These are phyloP conservation scores for Nicotiana obtusifolia DNA, from an alignment of 257 asterid genomes.

Conservation along the genomic window DNA sequence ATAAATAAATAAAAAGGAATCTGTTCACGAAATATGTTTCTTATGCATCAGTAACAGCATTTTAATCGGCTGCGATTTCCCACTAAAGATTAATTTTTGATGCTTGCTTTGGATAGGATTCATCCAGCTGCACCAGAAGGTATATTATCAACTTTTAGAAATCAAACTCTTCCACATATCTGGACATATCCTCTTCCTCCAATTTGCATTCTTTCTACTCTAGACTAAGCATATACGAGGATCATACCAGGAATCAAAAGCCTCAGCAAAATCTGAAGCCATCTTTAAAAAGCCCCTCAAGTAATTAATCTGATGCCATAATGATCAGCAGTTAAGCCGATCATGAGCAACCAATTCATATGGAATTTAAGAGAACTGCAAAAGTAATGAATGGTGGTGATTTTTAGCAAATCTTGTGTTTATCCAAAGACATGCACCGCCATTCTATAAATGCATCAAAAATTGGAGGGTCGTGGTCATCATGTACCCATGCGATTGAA, in stretches of 20 bases:
- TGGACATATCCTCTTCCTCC: background rate
- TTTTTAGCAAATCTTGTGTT: background rate
- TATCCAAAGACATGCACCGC: background rate
- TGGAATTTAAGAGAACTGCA: background rate
- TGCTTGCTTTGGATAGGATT: background rate
- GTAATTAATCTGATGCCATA: background rate
- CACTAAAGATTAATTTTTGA: background rate
- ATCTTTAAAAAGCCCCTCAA: background rate
- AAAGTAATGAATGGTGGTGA: background rate
- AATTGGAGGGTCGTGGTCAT: background rate
- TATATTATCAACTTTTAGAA: background rate
- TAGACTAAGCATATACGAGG: background rate
- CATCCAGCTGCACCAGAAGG: background rate
- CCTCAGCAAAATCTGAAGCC: constrained; percentile 1
- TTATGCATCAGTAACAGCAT: background rate
- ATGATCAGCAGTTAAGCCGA: background rate
- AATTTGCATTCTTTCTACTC: background rate
- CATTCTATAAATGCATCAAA: background rate
- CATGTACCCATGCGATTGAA: background rate
- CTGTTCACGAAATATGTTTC: background rate
- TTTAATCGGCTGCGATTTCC: background rate
- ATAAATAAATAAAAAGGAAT: background rate
- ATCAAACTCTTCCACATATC: background rate
- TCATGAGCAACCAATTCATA: background rate
- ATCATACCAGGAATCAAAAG: background rate